Evolutionary conservation across 768 basidiomycete genomes (phyloP).

Genomic region (Rhizopogon salebrosus): DNA sequence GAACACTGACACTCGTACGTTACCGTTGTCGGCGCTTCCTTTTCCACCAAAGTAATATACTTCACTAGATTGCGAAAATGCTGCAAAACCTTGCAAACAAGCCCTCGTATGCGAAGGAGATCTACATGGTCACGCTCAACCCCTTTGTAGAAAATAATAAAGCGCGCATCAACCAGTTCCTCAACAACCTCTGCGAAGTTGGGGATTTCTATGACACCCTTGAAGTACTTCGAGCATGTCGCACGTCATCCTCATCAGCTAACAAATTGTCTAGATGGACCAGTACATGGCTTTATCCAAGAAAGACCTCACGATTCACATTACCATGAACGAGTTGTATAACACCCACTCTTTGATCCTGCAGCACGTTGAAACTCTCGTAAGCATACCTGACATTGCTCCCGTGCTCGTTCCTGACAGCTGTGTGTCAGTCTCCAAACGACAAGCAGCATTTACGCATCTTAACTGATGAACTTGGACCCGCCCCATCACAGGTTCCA

Average conservation of each 20-base stretch:
- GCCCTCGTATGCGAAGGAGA: slow-evolving; percentile 95
- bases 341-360: slow-evolving; percentile 95
- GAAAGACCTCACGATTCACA: slow-evolving; percentile 97
- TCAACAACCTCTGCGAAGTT: slow-evolving; percentile 96
- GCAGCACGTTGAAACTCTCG: slow-evolving; percentile 92
- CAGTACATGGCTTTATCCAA: slow-evolving; percentile 99
- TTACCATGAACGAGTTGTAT: slow-evolving; percentile 97
- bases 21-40: not conserved
- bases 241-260: not conserved
- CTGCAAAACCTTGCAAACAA: slow-evolving; percentile 98
- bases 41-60: not conserved
- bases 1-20: slow-evolving; percentile 84
- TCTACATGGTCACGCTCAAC: slow-evolving; percentile 97
- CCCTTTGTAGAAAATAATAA: slow-evolving; percentile 99
- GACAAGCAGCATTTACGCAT: slow-evolving; percentile 98
- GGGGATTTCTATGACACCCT: slow-evolving; percentile 99
- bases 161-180: slow-evolving; percentile 92
- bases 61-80: slow-evolving; percentile 93
- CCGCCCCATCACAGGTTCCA: slow-evolving; percentile 91
- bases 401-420: not conserved
- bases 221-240: slow-evolving; percentile 51
- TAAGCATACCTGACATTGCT: slow-evolving; percentile 34
- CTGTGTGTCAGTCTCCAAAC: slow-evolving; percentile 71
- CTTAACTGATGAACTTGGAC: slow-evolving; percentile 91
- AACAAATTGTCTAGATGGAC: slow-evolving; percentile 70